phyloP scores from a whole-genome alignment of 345 rosid species.

The Viola odorata region DNA sequence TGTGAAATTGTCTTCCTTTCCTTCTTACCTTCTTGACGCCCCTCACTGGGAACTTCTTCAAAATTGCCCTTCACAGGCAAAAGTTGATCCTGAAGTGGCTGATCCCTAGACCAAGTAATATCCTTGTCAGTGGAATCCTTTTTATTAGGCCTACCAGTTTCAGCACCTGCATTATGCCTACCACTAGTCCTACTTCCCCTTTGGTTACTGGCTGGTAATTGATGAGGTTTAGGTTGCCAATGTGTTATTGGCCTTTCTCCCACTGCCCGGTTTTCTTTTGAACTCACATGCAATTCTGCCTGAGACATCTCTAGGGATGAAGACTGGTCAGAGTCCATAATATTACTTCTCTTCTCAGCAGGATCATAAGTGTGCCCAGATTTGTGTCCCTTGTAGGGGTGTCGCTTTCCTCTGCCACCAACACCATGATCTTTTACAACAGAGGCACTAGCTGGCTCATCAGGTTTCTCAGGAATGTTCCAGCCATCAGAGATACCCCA shows the following conservation, averaged over 20 bases:
- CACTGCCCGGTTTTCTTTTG: constrained; percentile 52
- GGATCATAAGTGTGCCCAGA: constrained; percentile 36
- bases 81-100: constrained; percentile 17
- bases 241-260: constrained; percentile 54
- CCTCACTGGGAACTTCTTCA: constrained; percentile 30
- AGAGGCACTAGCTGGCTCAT: constrained; percentile 24
- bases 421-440: constrained; percentile 49
- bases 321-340: constrained; percentile 39
- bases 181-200: constrained; percentile 37
- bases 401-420: constrained; percentile 46
- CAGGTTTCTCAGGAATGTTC: constrained; percentile 47
- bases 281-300: constrained; percentile 29
- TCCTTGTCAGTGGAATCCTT: constrained; percentile 40
- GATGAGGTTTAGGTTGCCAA: constrained; percentile 70
- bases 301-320: constrained; percentile 40
- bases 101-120: constrained; percentile 15
- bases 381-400: constrained; percentile 45
- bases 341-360: constrained; percentile 47
- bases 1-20: constrained; percentile 37
- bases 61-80: constrained; percentile 19
- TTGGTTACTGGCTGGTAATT: constrained; percentile 29
- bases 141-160: constrained; percentile 33
- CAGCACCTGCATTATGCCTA: constrained; percentile 34
- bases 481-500: constrained; percentile 48
- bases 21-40: constrained; percentile 41